Percentiles rank a stretch among this genome's conserved stretches.
Conservation (phyloP, 2,329 filamentous ascomycete genomes). For the Colletotrichum musicola region DNA sequence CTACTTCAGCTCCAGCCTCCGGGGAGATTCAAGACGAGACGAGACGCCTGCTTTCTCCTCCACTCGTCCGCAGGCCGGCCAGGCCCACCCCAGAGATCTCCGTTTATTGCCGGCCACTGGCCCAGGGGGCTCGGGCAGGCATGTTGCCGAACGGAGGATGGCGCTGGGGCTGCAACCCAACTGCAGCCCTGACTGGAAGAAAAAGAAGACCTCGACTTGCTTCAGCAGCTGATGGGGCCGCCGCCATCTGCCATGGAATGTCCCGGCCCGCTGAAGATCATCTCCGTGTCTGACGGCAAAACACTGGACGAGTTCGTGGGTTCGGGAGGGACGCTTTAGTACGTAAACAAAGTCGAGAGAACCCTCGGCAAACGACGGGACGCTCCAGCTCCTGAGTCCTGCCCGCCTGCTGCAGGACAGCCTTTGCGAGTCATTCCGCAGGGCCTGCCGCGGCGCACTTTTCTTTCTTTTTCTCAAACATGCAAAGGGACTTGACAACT, state of each 20-base stretch:
- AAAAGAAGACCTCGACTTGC: background rate
- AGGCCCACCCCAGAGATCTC: conserved; percentile 27
- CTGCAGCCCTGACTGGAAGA: background rate
- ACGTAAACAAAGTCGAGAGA: too few species aligned
- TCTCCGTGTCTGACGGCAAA: conserved; percentile 23
- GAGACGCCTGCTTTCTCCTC: background rate
- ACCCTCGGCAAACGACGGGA: too few species aligned
- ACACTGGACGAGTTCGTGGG: conserved; percentile 22
- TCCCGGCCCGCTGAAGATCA: conserved; percentile 37
- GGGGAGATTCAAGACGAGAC: too few species aligned
- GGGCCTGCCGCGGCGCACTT: background rate
- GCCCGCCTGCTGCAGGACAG: conserved; percentile 2
- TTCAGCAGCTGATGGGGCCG: background rate
- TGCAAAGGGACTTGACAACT: conserved; percentile 9
- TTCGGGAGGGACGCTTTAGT: background rate
- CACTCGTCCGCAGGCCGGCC: conserved; percentile 6
- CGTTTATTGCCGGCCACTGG: conserved; percentile 28
- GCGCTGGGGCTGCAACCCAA: conserved; percentile 10
- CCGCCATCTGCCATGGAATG: conserved; percentile 29
- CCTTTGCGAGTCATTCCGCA: conserved; percentile 27
- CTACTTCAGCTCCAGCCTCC: too few species aligned
- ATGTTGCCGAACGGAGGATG: conserved; percentile 15
- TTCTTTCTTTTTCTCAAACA: conserved; percentile 20
- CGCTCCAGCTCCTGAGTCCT: background rate
- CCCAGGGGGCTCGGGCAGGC: conserved; percentile 13